Conservation (phyloP, 2,329 filamentous ascomycete species). For the Calonectria honghensis region DNA sequence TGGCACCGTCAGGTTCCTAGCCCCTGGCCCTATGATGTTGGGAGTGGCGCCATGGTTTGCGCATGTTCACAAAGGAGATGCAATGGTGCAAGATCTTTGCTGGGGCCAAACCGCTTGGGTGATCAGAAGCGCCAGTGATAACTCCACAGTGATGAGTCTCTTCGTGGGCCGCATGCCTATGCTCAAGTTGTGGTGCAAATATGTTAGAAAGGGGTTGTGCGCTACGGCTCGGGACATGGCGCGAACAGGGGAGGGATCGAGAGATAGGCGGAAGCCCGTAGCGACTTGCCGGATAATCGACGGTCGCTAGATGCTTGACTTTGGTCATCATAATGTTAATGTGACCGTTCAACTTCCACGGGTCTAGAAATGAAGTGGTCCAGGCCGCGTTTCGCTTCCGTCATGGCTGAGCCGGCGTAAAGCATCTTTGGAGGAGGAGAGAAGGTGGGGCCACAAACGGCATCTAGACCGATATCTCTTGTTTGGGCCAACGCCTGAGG, state of each 20-base stretch:
- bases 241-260: slow-evolving; percentile 12
- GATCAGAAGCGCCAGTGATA: neutral
- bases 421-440: slow-evolving; percentile 18
- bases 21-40: neutral
- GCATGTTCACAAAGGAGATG: slow-evolving; percentile 5
- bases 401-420: slow-evolving; percentile 17
- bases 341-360: neutral
- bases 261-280: slow-evolving; percentile 9
- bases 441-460: neutral
- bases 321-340: neutral
- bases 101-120: neutral
- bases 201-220: slow-evolving; percentile 2
- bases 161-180: slow-evolving; percentile 1
- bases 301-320: neutral
- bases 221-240: slow-evolving; percentile 12
- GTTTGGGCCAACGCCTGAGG: slow-evolving; percentile 23
- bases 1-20: neutral
- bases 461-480: slow-evolving; percentile 17
- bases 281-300: slow-evolving; percentile 22
- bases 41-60: slow-evolving; percentile 29
- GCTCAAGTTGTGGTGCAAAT: neutral
- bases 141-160: neutral
- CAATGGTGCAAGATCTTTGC: neutral
- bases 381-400: slow-evolving; percentile 26
- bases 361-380: neutral